Evolutionary conservation across 2,329 filamentous ascomycete genomes (phyloP), one percentile per base, ranked within the genome.

Genomic region (Botrytis squamosa): DNA sequence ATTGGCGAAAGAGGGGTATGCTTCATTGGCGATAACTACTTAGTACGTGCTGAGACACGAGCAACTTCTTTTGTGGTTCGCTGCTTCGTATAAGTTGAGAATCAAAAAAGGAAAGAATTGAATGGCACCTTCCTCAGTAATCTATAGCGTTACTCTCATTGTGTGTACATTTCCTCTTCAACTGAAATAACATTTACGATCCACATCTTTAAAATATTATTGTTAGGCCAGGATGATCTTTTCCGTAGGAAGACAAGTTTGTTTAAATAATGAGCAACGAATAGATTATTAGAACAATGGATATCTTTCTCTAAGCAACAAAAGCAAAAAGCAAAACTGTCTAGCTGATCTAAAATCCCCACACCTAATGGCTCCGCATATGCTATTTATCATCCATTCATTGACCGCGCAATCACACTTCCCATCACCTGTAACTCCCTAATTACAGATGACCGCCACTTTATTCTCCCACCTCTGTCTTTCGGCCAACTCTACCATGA

Each of bases 401-500:
- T 22, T 18, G n/a, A 8, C 18, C 6, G 3, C 7, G 36, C 25
- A 25, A 22, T 36, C 49, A 22, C 8, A 52, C 6, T 18, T n/a
- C 49, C 8, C 20, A 59, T 20, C 8, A 29, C n/a, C 20, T 16
- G 7, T 29, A 6, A 29, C n/a, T 4, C 2, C 46, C 52, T 73
- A 73, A 60, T 73, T 73, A 73, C 64, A 69, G 18, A 73, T 73
- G 29, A 73, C 71, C 10, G 60, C 64, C 25, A 63, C n/a, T n/a
- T 33, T 60, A n/a, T n/a, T 69, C 16, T 46, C 64, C 40, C 55
- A 38, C 20, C 4, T 49, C 29, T 40, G 10, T 8, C 33, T 73
- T n/a, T 73, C 64, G 4, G 64, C 71, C 25, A 29, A 52, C 72
- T 84, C 81, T 6, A 87, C 81, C 76, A 87, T 76, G 78, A 85